A percentile compares a stretch with the other conserved stretches of the same genome.
Evolutionary conservation across 2,329 filamentous ascomycete genomes (phyloP).

Genomic region (Fusarium chuoi): DNA sequence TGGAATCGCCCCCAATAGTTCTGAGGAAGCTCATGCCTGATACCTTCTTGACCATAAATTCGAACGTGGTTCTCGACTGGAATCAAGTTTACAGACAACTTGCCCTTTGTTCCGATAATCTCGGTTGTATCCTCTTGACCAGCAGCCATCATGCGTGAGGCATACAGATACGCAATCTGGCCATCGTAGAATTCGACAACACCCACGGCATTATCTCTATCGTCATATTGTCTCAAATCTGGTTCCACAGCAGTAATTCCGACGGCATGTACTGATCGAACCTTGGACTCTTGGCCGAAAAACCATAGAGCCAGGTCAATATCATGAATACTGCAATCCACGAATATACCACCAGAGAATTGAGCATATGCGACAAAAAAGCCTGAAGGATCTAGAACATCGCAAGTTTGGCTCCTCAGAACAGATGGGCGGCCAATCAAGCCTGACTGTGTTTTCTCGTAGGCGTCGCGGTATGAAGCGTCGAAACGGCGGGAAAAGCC

Average conservation of each 20-base stretch:
- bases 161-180: slow-evolving; percentile 72
- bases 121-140: slow-evolving; percentile 75
- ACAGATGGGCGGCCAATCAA: slow-evolving; percentile 69
- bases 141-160: slow-evolving; percentile 72
- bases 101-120: slow-evolving; percentile 73
- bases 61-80: slow-evolving; percentile 66
- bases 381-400: slow-evolving; percentile 71
- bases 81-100: slow-evolving; percentile 66
- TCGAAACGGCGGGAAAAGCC: slow-evolving; percentile 25
- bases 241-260: slow-evolving; percentile 46
- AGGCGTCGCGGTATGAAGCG: slow-evolving; percentile 69
- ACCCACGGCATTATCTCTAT: slow-evolving; percentile 54
- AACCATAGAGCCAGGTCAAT: slow-evolving; percentile 55
- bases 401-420: slow-evolving; percentile 73
- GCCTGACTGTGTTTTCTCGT: slow-evolving; percentile 61
- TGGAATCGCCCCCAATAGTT: slow-evolving; percentile 72
- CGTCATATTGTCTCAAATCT: slow-evolving; percentile 42
- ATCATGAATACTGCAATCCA: slow-evolving; percentile 76
- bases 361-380: slow-evolving; percentile 75
- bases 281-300: slow-evolving; percentile 43
- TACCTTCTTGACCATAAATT: slow-evolving; percentile 57
- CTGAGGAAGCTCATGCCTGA: slow-evolving; percentile 68
- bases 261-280: slow-evolving; percentile 43
- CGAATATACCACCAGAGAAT: slow-evolving; percentile 75
- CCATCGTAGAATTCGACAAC: slow-evolving; percentile 73